Conservation (phyloP, 805 yeast species). For the Clavispora phyllophila region DNA sequence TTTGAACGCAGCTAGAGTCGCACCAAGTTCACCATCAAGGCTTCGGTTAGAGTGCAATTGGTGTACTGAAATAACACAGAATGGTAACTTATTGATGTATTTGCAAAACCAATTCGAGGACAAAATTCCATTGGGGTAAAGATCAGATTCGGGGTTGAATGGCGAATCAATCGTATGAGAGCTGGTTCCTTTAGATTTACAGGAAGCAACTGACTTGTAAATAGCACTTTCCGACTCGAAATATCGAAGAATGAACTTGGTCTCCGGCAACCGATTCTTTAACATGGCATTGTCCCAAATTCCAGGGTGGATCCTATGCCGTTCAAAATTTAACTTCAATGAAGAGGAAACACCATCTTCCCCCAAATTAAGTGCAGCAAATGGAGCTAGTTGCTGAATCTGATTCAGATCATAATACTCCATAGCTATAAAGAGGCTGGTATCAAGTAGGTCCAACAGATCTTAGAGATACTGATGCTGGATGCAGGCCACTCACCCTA, state of each 20-base stretch:
- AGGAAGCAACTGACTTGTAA: slow-evolving; percentile 1
- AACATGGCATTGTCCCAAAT: slow-evolving; percentile 38
- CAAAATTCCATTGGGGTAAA: slow-evolving; percentile 25
- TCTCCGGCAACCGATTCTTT: slow-evolving; percentile 29
- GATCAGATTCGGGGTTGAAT: slow-evolving; percentile 25
- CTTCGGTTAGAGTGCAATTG: slow-evolving; percentile 12
- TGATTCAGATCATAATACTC: slow-evolving; percentile 25
- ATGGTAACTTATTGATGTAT: slow-evolving; percentile 28
- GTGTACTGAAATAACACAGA: slow-evolving; percentile 22
- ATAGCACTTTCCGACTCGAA: slow-evolving; percentile 3
- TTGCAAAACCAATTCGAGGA: slow-evolving; percentile 33
- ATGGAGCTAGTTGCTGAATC: slow-evolving; percentile 35
- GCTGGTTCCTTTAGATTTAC: slow-evolving; percentile 4
- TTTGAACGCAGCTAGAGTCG: slow-evolving; percentile 11
- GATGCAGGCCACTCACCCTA: background rate
- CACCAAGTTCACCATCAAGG: slow-evolving; percentile 13
- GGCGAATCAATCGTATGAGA: slow-evolving; percentile 34
- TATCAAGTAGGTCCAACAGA: too few relatives aligned
- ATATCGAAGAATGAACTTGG: slow-evolving; percentile 25
- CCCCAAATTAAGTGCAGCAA: slow-evolving; percentile 14
- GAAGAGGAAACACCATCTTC: slow-evolving; percentile 5
- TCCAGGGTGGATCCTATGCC: slow-evolving; percentile 16
- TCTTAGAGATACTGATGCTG: background rate
- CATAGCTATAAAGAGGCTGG: slow-evolving; percentile 16
- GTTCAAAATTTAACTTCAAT: slow-evolving; percentile 6